Evolutionary conservation across 2,329 filamentous ascomycete genomes (phyloP), one percentile per base, ranked within the genome.

Genomic region (Pseudocercospora fijiensis): DNA sequence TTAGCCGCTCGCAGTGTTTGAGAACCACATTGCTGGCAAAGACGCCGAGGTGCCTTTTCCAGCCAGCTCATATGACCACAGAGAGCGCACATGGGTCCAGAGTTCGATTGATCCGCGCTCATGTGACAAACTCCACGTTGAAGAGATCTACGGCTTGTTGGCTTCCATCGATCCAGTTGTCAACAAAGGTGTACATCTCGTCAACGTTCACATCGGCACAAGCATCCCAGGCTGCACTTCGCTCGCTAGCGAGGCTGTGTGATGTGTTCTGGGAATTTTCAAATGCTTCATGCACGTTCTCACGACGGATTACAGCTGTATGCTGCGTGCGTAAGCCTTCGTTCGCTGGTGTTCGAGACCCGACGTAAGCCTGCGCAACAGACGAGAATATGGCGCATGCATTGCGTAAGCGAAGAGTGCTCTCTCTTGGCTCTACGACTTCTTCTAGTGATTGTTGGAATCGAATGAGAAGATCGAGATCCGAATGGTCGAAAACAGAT

Each of bases 141-240:
- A 62, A 65, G 18, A 62, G 37, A 51, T 65, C 63, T 11, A 61
- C 57, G 52, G 59, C 57, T 18, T 62, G 60, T 20, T 65, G 63
- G 45, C 37, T 65, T n/a, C 63, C 63, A 16, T 62, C 63, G 37
- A 65, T 65, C 63, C 63, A 65, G n/a, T 62, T 65, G 28, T 65
- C 60, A n/a, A 65, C 61, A 52, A 65, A 65, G 2, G 27, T 53
- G 18, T 53, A 62, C 63, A 65, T 65, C 56, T 61, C 63, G 45
- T 65, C 63, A 27, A 65, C 49, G 2, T 65, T 56, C 26, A 52
- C 33, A 3, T 52, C 43, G 11, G 57, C 60, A 16, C 51, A 52
- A n/a, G 20, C 37, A 13, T 47, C 55, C 60, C 60, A 62, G 37
- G 6, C 28, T 16, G 37, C 16, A n/a, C 18, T 20, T 27, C 28